Evolutionary conservation across 2,329 filamentous ascomycete species (phyloP).

Genomic region (Chaetothyriales sp.): DNA sequence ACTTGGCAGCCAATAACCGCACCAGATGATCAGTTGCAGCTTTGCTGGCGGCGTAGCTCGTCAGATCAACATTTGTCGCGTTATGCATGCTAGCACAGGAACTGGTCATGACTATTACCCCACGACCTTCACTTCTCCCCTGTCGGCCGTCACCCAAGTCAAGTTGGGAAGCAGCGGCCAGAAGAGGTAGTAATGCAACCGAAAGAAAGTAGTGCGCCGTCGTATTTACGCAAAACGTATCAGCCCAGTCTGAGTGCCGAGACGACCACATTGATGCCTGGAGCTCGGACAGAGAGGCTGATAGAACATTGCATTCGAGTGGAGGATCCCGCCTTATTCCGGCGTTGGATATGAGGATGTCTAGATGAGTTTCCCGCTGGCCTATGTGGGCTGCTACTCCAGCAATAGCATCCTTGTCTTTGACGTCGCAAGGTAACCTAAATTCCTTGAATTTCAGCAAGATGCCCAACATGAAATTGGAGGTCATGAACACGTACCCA

Average conservation of each 20-base stretch:
- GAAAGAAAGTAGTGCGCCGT: slow-evolving; percentile 39
- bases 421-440: slow-evolving; percentile 26
- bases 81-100: slow-evolving; percentile 42
- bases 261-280: slow-evolving; percentile 38
- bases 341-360: slow-evolving; percentile 38
- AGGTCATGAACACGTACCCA: slow-evolving; percentile 21
- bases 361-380: slow-evolving; percentile 29
- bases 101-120: slow-evolving; percentile 37
- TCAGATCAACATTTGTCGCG: slow-evolving; percentile 39
- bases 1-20: slow-evolving; percentile 36
- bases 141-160: slow-evolving; percentile 18
- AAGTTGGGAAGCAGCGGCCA: slow-evolving; percentile 28
- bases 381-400: slow-evolving; percentile 23
- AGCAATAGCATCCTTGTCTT: slow-evolving; percentile 29
- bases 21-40: slow-evolving; percentile 41
- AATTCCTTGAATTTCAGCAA: slow-evolving; percentile 15
- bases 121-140: slow-evolving; percentile 30
- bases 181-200: slow-evolving; percentile 33
- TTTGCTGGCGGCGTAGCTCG: slow-evolving; percentile 39
- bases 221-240: slow-evolving; percentile 36
- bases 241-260: slow-evolving; percentile 30
- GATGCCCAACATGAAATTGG: neutral
- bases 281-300: slow-evolving; percentile 29
- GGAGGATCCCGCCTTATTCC: slow-evolving; percentile 36
- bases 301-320: slow-evolving; percentile 31